Base-by-base conservation (phyloP, 1,284 basidiomycete genomes). In the Moesziomyces globuligerus region DNA sequence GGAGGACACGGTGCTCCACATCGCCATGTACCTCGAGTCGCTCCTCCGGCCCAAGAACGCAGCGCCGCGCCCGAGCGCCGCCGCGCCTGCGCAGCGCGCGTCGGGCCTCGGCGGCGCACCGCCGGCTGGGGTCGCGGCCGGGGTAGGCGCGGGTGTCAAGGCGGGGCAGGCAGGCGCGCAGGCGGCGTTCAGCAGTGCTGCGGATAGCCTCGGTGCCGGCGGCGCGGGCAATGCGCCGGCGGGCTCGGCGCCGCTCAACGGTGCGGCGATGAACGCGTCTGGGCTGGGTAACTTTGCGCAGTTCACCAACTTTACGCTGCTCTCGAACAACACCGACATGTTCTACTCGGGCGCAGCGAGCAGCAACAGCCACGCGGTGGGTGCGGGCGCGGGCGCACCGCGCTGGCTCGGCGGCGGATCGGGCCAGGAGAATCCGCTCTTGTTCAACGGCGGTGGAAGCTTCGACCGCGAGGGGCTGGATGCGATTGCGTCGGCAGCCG, bases 1-100 rank as follows among this genome's bases (percentile, higher is more conserved):
- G 17, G 64, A 66, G n/a, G 69, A 72, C 26, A 72, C 69, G 26
- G 62, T 61, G 25, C 23, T 62, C 29, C 57, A 58, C 32, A 65
- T 71, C n/a, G 69, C 69, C 24, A 55, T 25, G 25, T 72, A 72
- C 47, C 46, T 72, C 29, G 69, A 72, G 32, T 61, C 57, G 18
- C 32, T 72, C 37, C 25, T 72, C 44, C 26, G 69, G 32, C 69
- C 69, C 7, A 66, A 60, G 48, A 61, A 65, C 41, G 57, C 61
- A 9, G 28, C 32, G 5, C 58, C 58, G 17, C 53, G n/a, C 11
- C 50, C 43, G 17, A 23, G 17, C 34, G 28, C 21, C 29, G n/a
- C 15, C 21, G 18, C 10, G 38, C 32, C 7, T 24, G 44, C 8
- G 41, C 25, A 18, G 37, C 38, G 29, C 20, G 23, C 13, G 25